Evolutionary conservation across 2,329 filamentous ascomycete genomes (phyloP).

Genomic region (Colletotrichum melonis): DNA sequence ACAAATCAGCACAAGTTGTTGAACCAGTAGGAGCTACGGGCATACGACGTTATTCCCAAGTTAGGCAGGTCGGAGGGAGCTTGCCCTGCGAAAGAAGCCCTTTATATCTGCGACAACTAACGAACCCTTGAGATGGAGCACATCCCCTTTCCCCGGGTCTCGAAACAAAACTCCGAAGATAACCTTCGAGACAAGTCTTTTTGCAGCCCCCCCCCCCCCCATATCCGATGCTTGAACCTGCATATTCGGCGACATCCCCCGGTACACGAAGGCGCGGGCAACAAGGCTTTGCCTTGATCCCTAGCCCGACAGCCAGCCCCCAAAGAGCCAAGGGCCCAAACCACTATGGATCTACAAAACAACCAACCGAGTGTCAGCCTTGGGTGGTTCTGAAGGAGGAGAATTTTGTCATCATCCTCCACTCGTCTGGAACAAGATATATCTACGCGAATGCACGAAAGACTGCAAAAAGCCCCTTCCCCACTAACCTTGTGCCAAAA

Average conservation of each 20-base stretch:
- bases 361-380: background rate
- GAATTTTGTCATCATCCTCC: slow-evolving; percentile 16
- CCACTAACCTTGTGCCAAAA: slow-evolving; percentile 17
- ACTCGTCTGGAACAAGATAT: slow-evolving; percentile 22
- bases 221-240: slow-evolving; percentile 20
- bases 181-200: slow-evolving; percentile 20
- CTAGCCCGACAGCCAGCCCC: background rate
- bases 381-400: slow-evolving; percentile 9
- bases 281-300: background rate
- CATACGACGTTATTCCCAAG: slow-evolving; percentile 19
- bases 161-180: slow-evolving; percentile 32
- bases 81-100: background rate
- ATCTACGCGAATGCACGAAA: slow-evolving; percentile 24
- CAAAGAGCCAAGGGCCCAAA: background rate
- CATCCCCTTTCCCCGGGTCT: slow-evolving; percentile 1
- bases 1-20: background rate
- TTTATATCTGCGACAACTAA: slow-evolving; percentile 29
- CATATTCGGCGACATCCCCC: slow-evolving; percentile 18
- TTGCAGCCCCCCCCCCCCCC: background rate
- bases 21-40: background rate
- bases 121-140: background rate
- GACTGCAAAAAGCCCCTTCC: slow-evolving; percentile 14
- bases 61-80: slow-evolving; percentile 2
- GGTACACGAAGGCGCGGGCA: background rate
- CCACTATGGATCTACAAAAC: slow-evolving; percentile 4